Evolutionary conservation across 768 basidiomycete genomes (phyloP).

Genomic region (Podaxis pistillaris): DNA sequence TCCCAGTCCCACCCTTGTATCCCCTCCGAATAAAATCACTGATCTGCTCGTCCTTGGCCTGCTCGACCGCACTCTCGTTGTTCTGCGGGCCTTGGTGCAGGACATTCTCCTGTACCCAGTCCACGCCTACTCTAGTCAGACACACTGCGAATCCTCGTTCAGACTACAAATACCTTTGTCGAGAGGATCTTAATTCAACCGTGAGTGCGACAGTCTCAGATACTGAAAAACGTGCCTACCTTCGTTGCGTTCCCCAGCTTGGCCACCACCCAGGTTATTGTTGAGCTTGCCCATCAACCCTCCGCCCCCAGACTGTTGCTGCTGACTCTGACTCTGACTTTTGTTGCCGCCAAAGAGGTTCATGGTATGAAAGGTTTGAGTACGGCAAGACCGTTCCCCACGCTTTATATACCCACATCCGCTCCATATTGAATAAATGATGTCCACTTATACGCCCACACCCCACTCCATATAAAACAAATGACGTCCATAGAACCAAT

Average conservation of each 20-base stretch:
- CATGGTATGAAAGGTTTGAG: constrained; percentile 14
- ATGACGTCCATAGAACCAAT: not conserved
- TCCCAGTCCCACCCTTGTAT: constrained; percentile 36
- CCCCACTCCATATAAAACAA: not conserved
- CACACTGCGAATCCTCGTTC: not conserved
- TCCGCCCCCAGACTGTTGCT: constrained; percentile 17
- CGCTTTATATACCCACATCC: not conserved
- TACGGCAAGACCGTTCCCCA: not conserved
- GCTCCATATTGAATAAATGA: not conserved
- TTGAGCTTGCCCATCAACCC: constrained; percentile 31
- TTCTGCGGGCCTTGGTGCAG: constrained; percentile 35
- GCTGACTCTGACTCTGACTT: constrained; percentile 1
- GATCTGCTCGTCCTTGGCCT: constrained; percentile 42
- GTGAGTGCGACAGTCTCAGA: not conserved
- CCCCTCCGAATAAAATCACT: constrained; percentile 34
- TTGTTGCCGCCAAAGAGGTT: constrained; percentile 19
- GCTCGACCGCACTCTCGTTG: constrained; percentile 42
- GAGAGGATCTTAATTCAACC: constrained; percentile 25
- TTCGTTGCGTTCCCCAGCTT: constrained; percentile 33
- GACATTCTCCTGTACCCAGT: constrained; percentile 38
- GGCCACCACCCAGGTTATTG: constrained; percentile 29
- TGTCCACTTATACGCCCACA: too few relatives aligned
- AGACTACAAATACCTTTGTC: constrained; percentile 28
- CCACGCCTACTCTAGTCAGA: constrained; percentile 27
- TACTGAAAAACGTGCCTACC: constrained; percentile 21